phyloP scores from a whole-genome alignment of 768 basidiomycete species.

The Pilatotrama ljubarskyi region DNA sequence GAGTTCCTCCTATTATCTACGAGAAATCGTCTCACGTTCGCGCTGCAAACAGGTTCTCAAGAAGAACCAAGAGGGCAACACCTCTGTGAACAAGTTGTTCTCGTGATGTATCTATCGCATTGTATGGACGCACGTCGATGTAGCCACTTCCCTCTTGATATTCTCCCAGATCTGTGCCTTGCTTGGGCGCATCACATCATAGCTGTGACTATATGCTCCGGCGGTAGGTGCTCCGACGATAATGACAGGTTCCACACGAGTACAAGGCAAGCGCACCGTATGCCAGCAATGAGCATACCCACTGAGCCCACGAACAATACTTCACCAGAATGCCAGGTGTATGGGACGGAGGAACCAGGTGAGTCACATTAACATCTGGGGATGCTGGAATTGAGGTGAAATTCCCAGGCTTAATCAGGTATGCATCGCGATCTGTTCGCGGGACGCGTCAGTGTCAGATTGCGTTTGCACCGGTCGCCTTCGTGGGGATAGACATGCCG shows the following conservation, averaged over 20 bases:
- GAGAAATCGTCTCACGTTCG: not conserved
- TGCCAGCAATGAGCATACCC: no score
- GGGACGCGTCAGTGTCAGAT: not conserved
- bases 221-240: no score
- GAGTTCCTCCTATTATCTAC: not conserved
- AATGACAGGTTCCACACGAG: no score
- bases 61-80: constrained; percentile 96
- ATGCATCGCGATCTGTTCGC: not conserved
- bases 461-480: not conserved
- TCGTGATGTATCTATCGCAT: constrained; percentile 46
- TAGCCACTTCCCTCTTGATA: not conserved
- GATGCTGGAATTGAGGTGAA: not conserved
- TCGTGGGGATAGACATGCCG: not conserved
- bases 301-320: no score
- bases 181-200: not conserved
- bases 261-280: no score
- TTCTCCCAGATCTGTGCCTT: not conserved
- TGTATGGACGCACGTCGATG: constrained; percentile 2
- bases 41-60: constrained; percentile 64
- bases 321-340: no score
- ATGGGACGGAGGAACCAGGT: no score
- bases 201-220: no score
- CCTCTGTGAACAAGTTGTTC: constrained; percentile 93
- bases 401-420: not conserved
- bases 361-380: not conserved